Conservation (phyloP, 352 stramenopile genomes). For the Aphanomyces invadans region DNA sequence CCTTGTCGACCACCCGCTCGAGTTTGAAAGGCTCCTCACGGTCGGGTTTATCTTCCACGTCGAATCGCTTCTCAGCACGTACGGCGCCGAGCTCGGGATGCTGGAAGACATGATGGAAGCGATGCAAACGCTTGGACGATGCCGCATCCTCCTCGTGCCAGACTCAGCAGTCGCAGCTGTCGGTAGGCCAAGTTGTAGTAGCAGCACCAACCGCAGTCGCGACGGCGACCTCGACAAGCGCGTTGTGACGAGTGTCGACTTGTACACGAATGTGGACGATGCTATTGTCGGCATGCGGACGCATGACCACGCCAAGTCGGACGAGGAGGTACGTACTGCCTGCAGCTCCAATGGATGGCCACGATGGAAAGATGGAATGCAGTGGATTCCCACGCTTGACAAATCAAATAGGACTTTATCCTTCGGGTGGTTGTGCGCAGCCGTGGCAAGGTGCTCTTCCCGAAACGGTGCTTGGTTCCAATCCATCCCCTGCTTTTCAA, state of each 20-base stretch:
- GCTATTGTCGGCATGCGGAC: background rate
- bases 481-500: constrained; percentile 25
- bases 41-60: constrained; percentile 76
- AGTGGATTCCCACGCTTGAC: too few relatives aligned
- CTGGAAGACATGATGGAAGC: constrained; percentile 83
- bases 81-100: constrained; percentile 94
- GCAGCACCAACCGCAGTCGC: background rate
- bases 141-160: background rate
- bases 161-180: background rate
- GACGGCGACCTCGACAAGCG: background rate
- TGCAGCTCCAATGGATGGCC: background rate
- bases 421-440: constrained; percentile 9
- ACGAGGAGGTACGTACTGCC: background rate
- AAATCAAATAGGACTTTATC: constrained; percentile 3
- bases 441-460: background rate
- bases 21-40: background rate
- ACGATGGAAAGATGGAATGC: background rate
- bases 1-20: background rate
- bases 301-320: constrained; percentile 1
- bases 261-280: constrained; percentile 13
- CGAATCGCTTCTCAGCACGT: constrained; percentile 92
- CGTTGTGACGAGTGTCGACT: background rate
- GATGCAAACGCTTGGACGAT: constrained; percentile 25
- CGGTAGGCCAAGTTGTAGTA: background rate
- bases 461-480: background rate